Base-by-base conservation (phyloP, 768 basidiomycete genomes). In the Hericium erinaceus region DNA sequence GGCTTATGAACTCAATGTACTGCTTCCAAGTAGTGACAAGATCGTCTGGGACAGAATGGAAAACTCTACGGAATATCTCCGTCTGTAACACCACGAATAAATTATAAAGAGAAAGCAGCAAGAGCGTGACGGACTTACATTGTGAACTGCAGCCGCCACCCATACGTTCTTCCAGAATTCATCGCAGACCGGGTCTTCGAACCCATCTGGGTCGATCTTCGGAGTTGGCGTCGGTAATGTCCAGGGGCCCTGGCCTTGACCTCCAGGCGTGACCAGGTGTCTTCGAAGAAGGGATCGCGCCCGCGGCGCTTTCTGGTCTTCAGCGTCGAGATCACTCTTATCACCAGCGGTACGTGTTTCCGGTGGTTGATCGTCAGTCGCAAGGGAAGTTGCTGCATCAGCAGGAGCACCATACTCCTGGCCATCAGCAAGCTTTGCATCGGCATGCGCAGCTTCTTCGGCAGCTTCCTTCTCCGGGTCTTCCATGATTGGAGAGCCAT, bases 21-120 rank as follows among this genome's bases (percentile, higher is more conserved):
- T 92, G 89, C 66, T 94, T 94, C 95, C 95, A 99, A 0, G 95
- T 95, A 1, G 86, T 87, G 59, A 98, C 82, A 22, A 84, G 76
- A 68, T 99, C 95, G 68, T 98, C 95, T 5, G 97, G 95, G 55
- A 95, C 75, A 39, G 89, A 87, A 64, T 92, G 87, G 75, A 99
- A 99, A 3, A 98, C 93, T 67, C 90, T 95, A 56, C 94, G 86
- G 72, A 82, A 98, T 61, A 98, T 92, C 68, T 95, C 91, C 60
- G 95, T 99, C 93, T 95, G 59, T 11, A 57, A 13, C 18, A 53
- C 13, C 9, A 28, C n/a, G 3, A 24, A 54, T 39, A 18, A 48
- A 10, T 61, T 39, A 63, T 26, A 20, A 48, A 15, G 9, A 15
- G 37, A 37, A 28, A 54, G 39, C n/a, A 52, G 13, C 39, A 16